Base-by-base conservation (phyloP, 1,139 yeast genomes). In the Geotrichum histeridarum region DNA sequence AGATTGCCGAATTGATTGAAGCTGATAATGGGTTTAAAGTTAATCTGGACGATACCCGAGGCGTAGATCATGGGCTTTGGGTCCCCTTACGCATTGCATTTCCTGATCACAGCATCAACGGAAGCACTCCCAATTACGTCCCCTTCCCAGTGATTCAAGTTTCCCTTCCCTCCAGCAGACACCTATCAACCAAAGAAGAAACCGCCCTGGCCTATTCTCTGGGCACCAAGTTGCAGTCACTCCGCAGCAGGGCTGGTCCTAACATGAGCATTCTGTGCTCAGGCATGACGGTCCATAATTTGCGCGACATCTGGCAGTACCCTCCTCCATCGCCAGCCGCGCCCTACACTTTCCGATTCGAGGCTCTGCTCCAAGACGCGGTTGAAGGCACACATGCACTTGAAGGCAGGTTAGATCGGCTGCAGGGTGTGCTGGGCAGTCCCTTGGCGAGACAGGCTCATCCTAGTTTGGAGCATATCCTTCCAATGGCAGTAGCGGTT, bases 31-130 rank as follows among this genome's bases (percentile, higher is more conserved):
- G 83, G 0, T 73, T 85, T 48, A 62, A 71, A 1, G 70, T 82
- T 1, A 69, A 70, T 35, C 60, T 80, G 17, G 66, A 71, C 0
- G 70, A 75, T 17, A 66, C 70, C 17, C 73, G 94, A 54, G 94
- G 94, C 4, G 67, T 86, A 18, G 95, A 86, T 65, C 95, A 86
- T 68, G 95, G 95, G 1, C 84, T 77, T 2, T 86, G 93, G 90
- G 89, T 84, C 1, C 91, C 94, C 0, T 76, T 83, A 56, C 82
- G 84, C 63, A 85, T 84, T 30, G 89, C 88, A 2, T 84, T 86
- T 62, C 77, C 82, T 22, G 73, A 76, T 42, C 41, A 47, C 11
- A 48, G 54, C 45, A 14, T 47, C 8, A 38, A 54, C 31, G 27
- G n/a, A n/a, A 33, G 27, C 27, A 47, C 53, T 32, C 37, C 31